These are phyloP conservation scores for Dactylellina haptotyla DNA, from an alignment of 2,329 filamentous ascomycete genomes.

Conservation along the genomic window DNA sequence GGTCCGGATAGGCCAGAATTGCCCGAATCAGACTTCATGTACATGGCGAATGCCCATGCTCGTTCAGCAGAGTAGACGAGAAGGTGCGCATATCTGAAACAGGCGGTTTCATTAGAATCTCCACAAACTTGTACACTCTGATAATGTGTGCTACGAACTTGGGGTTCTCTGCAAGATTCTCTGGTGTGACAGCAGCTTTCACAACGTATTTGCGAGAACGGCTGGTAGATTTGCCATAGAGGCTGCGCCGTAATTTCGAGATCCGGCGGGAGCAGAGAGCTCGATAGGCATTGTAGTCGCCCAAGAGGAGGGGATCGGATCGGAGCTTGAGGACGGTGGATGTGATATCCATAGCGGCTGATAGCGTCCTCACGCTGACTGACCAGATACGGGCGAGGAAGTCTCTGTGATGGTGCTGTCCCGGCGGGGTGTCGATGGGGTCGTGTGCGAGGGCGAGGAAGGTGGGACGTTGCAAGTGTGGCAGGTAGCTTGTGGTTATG, in stretches of 20 bases:
- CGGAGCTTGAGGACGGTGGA: slow-evolving; percentile 80
- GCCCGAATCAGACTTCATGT: slow-evolving; percentile 82
- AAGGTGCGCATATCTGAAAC: slow-evolving; percentile 76
- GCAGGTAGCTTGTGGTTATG: slow-evolving; percentile 9
- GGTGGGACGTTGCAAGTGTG: slow-evolving; percentile 19
- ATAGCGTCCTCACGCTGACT: not conserved
- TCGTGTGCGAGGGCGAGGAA: slow-evolving; percentile 2
- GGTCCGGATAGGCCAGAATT: slow-evolving; percentile 81
- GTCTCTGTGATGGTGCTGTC: not conserved
- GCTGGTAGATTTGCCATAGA: slow-evolving; percentile 78
- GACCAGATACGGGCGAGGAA: no score
- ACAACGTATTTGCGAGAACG: slow-evolving; percentile 86
- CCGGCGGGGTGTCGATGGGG: not conserved
- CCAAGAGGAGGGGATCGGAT: slow-evolving; percentile 84
- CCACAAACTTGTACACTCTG: not conserved
- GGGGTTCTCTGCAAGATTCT: slow-evolving; percentile 77
- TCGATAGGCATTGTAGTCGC: slow-evolving; percentile 88
- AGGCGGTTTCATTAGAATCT: slow-evolving; percentile 36
- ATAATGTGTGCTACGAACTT: slow-evolving; percentile 71
- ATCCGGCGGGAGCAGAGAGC: slow-evolving; percentile 81
- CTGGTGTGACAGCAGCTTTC: slow-evolving; percentile 75
- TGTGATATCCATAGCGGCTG: slow-evolving; percentile 82
- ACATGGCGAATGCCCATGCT: slow-evolving; percentile 95
- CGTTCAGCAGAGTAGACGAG: slow-evolving; percentile 86
- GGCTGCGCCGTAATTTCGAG: slow-evolving; percentile 82